These are phyloP conservation scores for Inonotus obliquus DNA, from an alignment of 1,284 basidiomycete species.

Conservation along the genomic window DNA sequence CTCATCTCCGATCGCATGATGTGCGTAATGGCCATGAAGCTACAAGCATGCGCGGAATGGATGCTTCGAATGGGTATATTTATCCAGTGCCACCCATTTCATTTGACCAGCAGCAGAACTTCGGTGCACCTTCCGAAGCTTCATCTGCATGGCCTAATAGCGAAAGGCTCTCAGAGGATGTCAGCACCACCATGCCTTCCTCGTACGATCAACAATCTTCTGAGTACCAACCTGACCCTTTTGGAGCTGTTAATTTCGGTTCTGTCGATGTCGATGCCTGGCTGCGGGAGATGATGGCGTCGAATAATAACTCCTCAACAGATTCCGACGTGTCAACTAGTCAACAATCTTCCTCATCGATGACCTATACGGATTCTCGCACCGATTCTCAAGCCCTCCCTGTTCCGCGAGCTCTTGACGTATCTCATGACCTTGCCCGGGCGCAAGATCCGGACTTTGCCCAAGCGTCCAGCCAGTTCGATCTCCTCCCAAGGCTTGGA, in stretches of 20 bases:
- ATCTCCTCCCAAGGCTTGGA: slow-evolving; percentile 11
- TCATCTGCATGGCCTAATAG: slow-evolving; percentile 1
- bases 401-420: slow-evolving; percentile 11
- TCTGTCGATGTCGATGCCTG: slow-evolving; percentile 15
- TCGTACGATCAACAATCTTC: not conserved
- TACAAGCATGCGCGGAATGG: not conserved
- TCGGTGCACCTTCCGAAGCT: not conserved
- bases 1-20: slow-evolving; percentile 7
- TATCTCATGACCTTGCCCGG: slow-evolving; percentile 3
- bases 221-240: not conserved
- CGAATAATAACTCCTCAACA: not conserved
- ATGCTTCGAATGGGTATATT: not conserved
- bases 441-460: slow-evolving; percentile 7
- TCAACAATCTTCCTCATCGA: not conserved
- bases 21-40: slow-evolving; percentile 9
- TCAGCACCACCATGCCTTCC: not conserved
- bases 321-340: slow-evolving; percentile 1
- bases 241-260: slow-evolving; percentile 1
- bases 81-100: slow-evolving; percentile 5
- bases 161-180: slow-evolving; percentile 5
- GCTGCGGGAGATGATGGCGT: slow-evolving; percentile 11
- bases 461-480: not conserved
- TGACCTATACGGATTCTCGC: not conserved
- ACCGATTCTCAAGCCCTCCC: not conserved
- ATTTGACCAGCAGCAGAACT: slow-evolving; percentile 9